These are phyloP conservation scores for Apiotrichum laibachii DNA, from an alignment of 1,284 basidiomycete genomes.

Conservation along the genomic window DNA sequence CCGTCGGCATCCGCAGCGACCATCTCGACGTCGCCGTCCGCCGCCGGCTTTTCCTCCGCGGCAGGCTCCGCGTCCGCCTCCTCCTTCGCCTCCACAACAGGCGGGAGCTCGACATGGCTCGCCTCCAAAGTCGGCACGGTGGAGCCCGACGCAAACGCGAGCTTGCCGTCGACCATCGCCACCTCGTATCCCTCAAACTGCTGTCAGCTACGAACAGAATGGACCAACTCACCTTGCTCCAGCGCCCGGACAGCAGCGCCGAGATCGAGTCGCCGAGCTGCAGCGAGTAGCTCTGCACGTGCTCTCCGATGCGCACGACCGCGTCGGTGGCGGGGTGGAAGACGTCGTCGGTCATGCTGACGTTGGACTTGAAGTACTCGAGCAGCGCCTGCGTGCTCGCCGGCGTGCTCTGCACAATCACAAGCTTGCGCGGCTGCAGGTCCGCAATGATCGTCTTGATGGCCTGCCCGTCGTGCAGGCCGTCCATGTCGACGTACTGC, in stretches of 20 bases:
- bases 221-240: constrained; percentile 80
- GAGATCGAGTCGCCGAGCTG: constrained; percentile 86
- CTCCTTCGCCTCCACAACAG: constrained; percentile 24
- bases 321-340: constrained; percentile 72
- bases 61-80: constrained; percentile 5
- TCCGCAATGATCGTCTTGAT: constrained; percentile 96
- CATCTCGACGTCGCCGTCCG: background rate
- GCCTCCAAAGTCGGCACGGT: constrained; percentile 55
- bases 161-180: constrained; percentile 79
- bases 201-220: background rate
- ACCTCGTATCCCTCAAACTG: constrained; percentile 98
- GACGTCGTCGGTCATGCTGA: constrained; percentile 86
- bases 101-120: constrained; percentile 62
- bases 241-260: constrained; percentile 62
- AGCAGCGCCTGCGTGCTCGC: constrained; percentile 69
- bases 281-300: constrained; percentile 90
- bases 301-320: constrained; percentile 84
- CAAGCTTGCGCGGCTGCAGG: constrained; percentile 92
- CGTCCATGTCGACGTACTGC: constrained; percentile 91
- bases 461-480: constrained; percentile 91
- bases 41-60: background rate
- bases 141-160: constrained; percentile 78
- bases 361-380: constrained; percentile 73
- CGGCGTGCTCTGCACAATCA: constrained; percentile 74
- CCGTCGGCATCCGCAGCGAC: background rate